These are phyloP conservation scores for Lodderomyces beijingensis DNA, from an alignment of 1,139 yeast species.

Conservation along the genomic window DNA sequence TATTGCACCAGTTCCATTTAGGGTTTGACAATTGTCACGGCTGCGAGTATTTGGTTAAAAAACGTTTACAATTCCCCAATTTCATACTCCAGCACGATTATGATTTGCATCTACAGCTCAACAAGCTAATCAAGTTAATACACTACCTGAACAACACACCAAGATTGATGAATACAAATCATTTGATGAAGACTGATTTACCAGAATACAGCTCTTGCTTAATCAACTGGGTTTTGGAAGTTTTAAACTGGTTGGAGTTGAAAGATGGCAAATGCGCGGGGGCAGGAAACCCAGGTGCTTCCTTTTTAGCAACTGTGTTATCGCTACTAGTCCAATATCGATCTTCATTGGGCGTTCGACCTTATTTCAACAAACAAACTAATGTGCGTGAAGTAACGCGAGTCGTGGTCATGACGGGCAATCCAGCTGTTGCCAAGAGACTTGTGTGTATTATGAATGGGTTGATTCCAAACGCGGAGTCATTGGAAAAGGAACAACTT, in stretches of 20 bases:
- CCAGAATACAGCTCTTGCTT: constrained; percentile 21
- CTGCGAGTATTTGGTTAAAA: constrained; percentile 29
- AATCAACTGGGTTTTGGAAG: constrained; percentile 54
- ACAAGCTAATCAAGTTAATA: constrained; percentile 34
- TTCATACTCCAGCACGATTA: constrained; percentile 38
- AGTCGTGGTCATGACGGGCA: constrained; percentile 55
- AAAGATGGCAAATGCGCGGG: constrained; percentile 41
- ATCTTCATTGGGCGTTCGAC: constrained; percentile 31
- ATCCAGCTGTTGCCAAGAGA: constrained; percentile 59
- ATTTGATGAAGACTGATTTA: constrained; percentile 20
- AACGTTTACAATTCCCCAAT: constrained; percentile 36
- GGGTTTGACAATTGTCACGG: constrained; percentile 10
- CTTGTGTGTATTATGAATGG: constrained; percentile 53
- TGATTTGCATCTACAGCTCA: constrained; percentile 35
- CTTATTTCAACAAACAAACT: constrained; percentile 19
- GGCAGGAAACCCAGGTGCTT: constrained; percentile 3
- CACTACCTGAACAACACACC: constrained; percentile 44
- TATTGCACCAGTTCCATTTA: constrained; percentile 22
- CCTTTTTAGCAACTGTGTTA: constrained; percentile 43
- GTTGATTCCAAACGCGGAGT: constrained; percentile 29
- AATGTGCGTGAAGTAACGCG: constrained; percentile 35
- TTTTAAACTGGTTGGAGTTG: constrained; percentile 57
- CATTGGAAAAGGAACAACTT: too few species aligned
- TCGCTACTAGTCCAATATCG: constrained; percentile 40
- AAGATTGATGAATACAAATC: constrained; percentile 37